These are phyloP conservation scores for Arctostaphylos glauca DNA, from an alignment of 148 eudicot genomes.

Conservation along the genomic window DNA sequence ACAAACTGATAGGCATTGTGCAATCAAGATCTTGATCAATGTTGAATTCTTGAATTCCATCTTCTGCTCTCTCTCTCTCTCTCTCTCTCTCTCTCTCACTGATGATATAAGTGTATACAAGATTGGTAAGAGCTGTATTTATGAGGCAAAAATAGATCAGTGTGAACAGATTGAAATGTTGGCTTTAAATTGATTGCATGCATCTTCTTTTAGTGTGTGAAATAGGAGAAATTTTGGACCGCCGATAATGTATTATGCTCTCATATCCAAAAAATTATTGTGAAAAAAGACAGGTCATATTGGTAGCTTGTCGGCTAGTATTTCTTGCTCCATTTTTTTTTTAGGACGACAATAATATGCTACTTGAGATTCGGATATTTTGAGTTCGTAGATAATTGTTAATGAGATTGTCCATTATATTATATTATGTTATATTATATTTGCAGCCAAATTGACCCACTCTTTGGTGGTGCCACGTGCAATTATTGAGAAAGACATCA, in stretches of 20 bases:
- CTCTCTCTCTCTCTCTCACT: not conserved
- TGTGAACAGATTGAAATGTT: not conserved
- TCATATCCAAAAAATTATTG: no score
- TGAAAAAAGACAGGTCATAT: no score
- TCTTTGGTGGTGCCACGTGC: no score
- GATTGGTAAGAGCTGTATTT: not conserved
- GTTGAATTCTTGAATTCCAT: slow-evolving; percentile 18
- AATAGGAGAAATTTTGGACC: not conserved
- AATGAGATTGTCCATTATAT: no score
- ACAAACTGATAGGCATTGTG: slow-evolving; percentile 28
- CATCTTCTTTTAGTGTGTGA: not conserved
- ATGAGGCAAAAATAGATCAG: not conserved
- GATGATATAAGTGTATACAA: not conserved
- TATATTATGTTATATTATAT: no score
- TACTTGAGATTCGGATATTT: no score
- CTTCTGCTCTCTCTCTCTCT: not conserved
- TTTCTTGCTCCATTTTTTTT: no score
- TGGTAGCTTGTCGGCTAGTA: no score
- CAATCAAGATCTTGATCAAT: slow-evolving; percentile 28
- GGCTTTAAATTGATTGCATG: not conserved
- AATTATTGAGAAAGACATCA: no score
- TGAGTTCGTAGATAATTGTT: no score
- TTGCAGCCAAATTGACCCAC: no score
- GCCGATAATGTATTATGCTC: not conserved
- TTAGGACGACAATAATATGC: no score